phyloP scores from a whole-genome alignment of 257 asterid genomes.

The Penstemon eatonii region DNA sequence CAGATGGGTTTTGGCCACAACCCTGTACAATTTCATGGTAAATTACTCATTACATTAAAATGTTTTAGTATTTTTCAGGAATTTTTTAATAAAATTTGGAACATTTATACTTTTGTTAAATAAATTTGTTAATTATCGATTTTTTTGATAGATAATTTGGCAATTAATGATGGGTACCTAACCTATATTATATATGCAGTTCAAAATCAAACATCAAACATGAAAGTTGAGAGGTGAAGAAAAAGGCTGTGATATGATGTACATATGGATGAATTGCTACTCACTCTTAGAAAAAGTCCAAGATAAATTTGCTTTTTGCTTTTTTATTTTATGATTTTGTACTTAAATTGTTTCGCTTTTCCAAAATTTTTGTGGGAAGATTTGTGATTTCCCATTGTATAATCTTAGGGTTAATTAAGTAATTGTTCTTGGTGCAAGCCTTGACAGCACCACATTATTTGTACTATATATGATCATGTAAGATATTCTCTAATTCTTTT shows the following conservation, averaged over 20 bases:
- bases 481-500: constrained; percentile 24
- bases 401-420: constrained; percentile 22
- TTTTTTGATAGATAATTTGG: background rate
- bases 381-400: constrained; percentile 26
- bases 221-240: constrained; percentile 66
- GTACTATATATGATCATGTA: constrained; percentile 39
- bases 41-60: background rate
- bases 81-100: no score
- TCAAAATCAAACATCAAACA: constrained; percentile 46
- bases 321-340: constrained; percentile 31
- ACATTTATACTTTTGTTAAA: no score
- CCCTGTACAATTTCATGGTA: constrained; percentile 54
- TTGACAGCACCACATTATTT: constrained; percentile 36
- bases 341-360: constrained; percentile 34
- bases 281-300: constrained; percentile 32
- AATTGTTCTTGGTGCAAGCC: background rate
- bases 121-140: no score
- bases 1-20: constrained; percentile 74
- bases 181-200: constrained; percentile 45
- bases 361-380: constrained; percentile 9
- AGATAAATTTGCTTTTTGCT: background rate
- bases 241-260: constrained; percentile 53
- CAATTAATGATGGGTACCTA: constrained; percentile 12
- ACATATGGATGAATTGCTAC: constrained; percentile 43
- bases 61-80: background rate